phyloP scores from a whole-genome alignment of 225 moss, liverwort and hornwort genomes.

The Lunularia cruciata region DNA sequence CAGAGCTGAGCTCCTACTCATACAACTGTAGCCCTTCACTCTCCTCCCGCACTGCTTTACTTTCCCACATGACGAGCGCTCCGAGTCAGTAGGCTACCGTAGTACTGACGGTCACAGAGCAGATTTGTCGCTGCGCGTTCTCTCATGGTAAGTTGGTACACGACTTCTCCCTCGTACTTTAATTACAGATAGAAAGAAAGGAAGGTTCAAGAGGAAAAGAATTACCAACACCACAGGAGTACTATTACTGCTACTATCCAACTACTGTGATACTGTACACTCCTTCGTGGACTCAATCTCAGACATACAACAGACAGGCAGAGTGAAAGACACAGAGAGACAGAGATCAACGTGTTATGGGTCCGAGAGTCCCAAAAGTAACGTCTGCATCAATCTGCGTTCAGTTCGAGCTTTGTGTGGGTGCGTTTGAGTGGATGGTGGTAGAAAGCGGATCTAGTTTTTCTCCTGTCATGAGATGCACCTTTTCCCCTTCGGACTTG shows the following conservation, averaged over 20 bases:
- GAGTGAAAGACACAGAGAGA: background rate
- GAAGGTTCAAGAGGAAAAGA: background rate
- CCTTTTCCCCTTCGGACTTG: background rate
- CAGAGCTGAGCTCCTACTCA: background rate
- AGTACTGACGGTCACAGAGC: background rate
- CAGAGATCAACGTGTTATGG: background rate
- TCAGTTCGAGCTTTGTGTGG: background rate
- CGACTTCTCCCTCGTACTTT: background rate
- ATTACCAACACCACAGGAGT: background rate
- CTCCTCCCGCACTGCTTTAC: background rate
- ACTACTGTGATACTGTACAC: background rate
- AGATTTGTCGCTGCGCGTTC: slow-evolving; percentile 1
- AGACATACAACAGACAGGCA: slow-evolving; percentile 3
- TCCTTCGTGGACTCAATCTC: background rate
- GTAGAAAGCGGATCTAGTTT: background rate
- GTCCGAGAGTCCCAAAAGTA: background rate
- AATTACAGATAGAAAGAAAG: background rate
- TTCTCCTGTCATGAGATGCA: background rate
- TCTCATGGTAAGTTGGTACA: slow-evolving; percentile 7
- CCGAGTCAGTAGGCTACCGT: background rate
- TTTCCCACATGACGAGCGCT: background rate
- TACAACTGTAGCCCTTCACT: background rate
- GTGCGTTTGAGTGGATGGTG: slow-evolving; percentile 1
- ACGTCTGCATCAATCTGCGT: background rate
- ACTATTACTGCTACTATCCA: background rate